Evolutionary conservation across 345 rosid species (phyloP).

Genomic region (Adansonia digitata): DNA sequence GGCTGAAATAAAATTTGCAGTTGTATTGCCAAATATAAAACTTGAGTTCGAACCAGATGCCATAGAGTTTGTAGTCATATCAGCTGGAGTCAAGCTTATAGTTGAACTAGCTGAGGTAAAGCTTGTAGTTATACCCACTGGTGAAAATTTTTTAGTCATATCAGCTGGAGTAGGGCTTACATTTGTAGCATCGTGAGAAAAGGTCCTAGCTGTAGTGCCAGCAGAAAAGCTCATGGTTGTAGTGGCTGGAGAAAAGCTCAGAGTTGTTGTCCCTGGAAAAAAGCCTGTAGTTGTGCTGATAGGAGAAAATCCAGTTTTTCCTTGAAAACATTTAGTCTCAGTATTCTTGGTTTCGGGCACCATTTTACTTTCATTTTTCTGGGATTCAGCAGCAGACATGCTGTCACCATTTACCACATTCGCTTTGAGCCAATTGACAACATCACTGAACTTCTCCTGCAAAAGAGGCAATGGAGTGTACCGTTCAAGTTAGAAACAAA

Average conservation of each 20-base stretch:
- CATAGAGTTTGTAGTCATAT: slow-evolving; percentile 21
- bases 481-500: slow-evolving; percentile 5
- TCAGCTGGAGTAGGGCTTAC: not conserved
- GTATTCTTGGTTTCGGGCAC: slow-evolving; percentile 41
- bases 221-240: slow-evolving; percentile 18
- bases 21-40: slow-evolving; percentile 23
- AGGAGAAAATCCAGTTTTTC: slow-evolving; percentile 31
- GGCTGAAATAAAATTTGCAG: slow-evolving; percentile 15
- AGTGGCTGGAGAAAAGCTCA: slow-evolving; percentile 12
- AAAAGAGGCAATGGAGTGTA: slow-evolving; percentile 3
- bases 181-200: slow-evolving; percentile 14
- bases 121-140: not conserved
- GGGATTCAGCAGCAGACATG: slow-evolving; percentile 37
- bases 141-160: not conserved
- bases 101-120: not conserved
- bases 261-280: slow-evolving; percentile 21
- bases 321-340: slow-evolving; percentile 31
- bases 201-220: slow-evolving; percentile 12
- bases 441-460: slow-evolving; percentile 88
- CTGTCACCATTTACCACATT: slow-evolving; percentile 47
- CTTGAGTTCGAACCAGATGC: not conserved
- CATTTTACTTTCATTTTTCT: slow-evolving; percentile 37
- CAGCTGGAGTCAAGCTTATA: not conserved
- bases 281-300: slow-evolving; percentile 7
- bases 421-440: slow-evolving; percentile 80